Percentiles rank a stretch among this genome's conserved stretches.
phyloP scores from a whole-genome alignment of 768 basidiomycete genomes.

The Lactarius pseudohatsudake region DNA sequence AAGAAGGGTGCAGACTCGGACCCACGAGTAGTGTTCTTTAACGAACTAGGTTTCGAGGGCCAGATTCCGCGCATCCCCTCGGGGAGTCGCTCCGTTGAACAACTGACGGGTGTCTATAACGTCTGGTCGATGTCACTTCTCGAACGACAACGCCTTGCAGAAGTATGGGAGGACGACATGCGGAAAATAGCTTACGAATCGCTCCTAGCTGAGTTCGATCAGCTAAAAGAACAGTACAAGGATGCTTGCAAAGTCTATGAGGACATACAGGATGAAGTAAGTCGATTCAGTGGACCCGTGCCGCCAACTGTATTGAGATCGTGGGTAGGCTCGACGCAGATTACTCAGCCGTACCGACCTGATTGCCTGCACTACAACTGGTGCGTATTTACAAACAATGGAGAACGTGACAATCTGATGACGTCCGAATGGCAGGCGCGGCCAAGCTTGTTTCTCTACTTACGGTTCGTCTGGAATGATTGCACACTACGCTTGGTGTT shows the following conservation, averaged over 20 bases:
- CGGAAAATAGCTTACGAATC: slow-evolving; percentile 36
- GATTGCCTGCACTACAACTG: slow-evolving; percentile 77
- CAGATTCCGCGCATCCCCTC: slow-evolving; percentile 42
- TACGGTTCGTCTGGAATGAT: slow-evolving; percentile 40
- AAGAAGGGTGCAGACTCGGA: slow-evolving; percentile 2
- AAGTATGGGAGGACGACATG: slow-evolving; percentile 49
- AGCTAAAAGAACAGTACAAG: slow-evolving; percentile 42
- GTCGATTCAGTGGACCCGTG: slow-evolving; percentile 21
- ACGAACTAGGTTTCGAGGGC: slow-evolving; percentile 37
- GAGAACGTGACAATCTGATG: not conserved
- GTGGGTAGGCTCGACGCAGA: slow-evolving; percentile 50
- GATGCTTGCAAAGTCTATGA: slow-evolving; percentile 40
- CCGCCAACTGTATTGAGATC: not conserved
- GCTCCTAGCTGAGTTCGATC: slow-evolving; percentile 44
- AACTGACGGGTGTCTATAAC: slow-evolving; percentile 37
- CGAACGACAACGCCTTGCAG: slow-evolving; percentile 49
- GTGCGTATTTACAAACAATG: slow-evolving; percentile 36
- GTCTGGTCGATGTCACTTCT: slow-evolving; percentile 55
- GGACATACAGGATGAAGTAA: slow-evolving; percentile 54
- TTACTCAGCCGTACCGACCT: slow-evolving; percentile 57
- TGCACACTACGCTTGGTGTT: not conserved
- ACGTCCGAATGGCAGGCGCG: slow-evolving; percentile 46
- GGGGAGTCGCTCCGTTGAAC: slow-evolving; percentile 38
- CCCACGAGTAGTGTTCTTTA: slow-evolving; percentile 38
- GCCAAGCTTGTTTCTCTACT: slow-evolving; percentile 62